Percentiles rank a stretch among this genome's conserved stretches.
phyloP scores from a whole-genome alignment of 2,329 filamentous ascomycete genomes.

The Microsporum audouinii region DNA sequence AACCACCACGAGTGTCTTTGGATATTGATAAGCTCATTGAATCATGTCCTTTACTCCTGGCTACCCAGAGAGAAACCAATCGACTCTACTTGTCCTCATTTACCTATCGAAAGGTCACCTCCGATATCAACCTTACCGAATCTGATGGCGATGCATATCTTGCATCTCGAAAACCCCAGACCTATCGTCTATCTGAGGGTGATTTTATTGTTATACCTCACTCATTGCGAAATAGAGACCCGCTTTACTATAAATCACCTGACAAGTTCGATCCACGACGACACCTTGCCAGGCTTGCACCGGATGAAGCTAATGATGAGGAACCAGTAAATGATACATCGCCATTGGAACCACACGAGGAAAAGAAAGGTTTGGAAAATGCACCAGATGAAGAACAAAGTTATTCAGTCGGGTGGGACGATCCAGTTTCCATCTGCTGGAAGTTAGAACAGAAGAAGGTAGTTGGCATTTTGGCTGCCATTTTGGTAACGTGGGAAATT shows the following conservation, averaged over 20 bases:
- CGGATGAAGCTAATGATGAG: conserved; percentile 27
- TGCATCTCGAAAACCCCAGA: conserved; percentile 21
- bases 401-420: neutral
- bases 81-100: conserved; percentile 35
- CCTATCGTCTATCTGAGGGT: conserved; percentile 33
- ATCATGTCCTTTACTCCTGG: conserved; percentile 37
- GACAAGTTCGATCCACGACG: conserved; percentile 34
- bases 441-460: conserved; percentile 42
- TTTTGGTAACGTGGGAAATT: conserved; percentile 48
- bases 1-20: conserved; percentile 34
- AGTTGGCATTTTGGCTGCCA: conserved; percentile 40
- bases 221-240: conserved; percentile 35
- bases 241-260: conserved; percentile 31
- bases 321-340: neutral
- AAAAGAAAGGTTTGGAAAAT: neutral
- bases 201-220: conserved; percentile 36
- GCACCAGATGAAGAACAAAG: neutral
- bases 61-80: conserved; percentile 37
- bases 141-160: conserved; percentile 28
- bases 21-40: conserved; percentile 31
- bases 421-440: conserved; percentile 37
- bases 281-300: conserved; percentile 38
- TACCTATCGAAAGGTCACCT: conserved; percentile 32
- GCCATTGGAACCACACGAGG: neutral
- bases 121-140: conserved; percentile 31